phyloP scores from a whole-genome alignment of 1,284 basidiomycete genomes.

The Thecaphora thlaspeos region DNA sequence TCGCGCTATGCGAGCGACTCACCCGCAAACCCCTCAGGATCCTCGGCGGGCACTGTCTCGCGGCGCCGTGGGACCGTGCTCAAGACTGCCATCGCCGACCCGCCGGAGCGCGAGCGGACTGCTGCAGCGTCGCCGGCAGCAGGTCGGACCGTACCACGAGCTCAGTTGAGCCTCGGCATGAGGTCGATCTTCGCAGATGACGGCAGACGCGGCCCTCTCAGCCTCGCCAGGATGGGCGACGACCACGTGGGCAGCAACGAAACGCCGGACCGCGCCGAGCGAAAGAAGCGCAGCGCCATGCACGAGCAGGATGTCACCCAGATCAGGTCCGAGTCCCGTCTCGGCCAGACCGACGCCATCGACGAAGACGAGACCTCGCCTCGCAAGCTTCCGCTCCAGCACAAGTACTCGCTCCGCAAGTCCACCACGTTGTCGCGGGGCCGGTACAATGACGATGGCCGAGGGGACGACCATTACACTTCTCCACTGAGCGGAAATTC shows the following conservation, averaged over 20 bases:
- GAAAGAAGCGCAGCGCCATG: constrained; percentile 29
- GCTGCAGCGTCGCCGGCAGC: not conserved
- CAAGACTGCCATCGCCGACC: not conserved
- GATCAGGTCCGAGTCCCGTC: constrained; percentile 37
- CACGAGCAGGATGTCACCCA: constrained; percentile 39
- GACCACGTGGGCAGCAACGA: not conserved
- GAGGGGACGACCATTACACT: not conserved
- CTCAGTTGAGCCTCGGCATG: not conserved
- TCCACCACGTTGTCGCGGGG: constrained; percentile 16
- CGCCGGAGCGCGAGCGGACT: not conserved
- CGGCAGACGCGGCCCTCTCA: not conserved
- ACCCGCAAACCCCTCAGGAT: not conserved
- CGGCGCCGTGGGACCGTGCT: not conserved
- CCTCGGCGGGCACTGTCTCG: not conserved
- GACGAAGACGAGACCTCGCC: constrained; percentile 7
- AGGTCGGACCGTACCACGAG: not conserved
- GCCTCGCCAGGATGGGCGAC: not conserved
- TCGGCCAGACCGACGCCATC: constrained; percentile 14
- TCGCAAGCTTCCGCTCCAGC: constrained; percentile 3
- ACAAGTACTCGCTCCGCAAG: constrained; percentile 34
- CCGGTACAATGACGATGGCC: constrained; percentile 10
- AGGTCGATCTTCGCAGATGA: not conserved
- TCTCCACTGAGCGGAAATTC: no score
- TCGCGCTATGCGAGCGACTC: not conserved
- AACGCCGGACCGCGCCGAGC: not conserved